phyloP scores from a whole-genome alignment of 805 yeast genomes.

The Yarrowia osloensis region DNA sequence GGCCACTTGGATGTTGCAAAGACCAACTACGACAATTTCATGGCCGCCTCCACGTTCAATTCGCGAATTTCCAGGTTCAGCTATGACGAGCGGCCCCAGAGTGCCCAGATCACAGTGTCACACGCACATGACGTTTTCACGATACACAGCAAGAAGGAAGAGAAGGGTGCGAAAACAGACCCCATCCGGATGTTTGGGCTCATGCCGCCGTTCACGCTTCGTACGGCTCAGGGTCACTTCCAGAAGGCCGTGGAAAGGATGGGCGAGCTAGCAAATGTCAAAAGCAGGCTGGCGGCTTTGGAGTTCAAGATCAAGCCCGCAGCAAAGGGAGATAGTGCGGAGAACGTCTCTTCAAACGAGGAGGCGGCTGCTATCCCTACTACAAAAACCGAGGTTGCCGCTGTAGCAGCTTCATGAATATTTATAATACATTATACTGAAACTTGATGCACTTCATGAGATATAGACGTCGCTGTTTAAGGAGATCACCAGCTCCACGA shows the following conservation, averaged over 20 bases:
- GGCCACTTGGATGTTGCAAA: conserved; percentile 15
- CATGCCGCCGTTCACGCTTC: conserved; percentile 49
- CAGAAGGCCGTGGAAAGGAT: conserved; percentile 39
- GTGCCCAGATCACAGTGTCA: conserved; percentile 13
- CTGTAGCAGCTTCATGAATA: neutral
- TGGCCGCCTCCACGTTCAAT: conserved; percentile 20
- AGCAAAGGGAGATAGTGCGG: neutral
- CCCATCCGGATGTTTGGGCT: conserved; percentile 54
- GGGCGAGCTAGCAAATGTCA: conserved; percentile 32
- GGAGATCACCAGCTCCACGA: neutral
- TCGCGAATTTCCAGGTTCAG: conserved; percentile 3
- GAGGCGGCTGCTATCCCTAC: neutral
- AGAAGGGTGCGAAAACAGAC: conserved; percentile 36
- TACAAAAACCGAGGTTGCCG: neutral
- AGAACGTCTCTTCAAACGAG: neutral
- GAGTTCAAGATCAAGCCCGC: conserved; percentile 4
- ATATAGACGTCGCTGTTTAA: neutral
- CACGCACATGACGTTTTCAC: neutral
- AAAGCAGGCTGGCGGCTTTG: neutral
- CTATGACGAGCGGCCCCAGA: conserved; percentile 31
- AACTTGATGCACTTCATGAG: neutral
- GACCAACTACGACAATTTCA: conserved; percentile 18
- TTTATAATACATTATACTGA: conserved; percentile 17
- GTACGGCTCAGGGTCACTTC: conserved; percentile 47
- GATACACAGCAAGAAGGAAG: conserved; percentile 6